These are phyloP conservation scores for Ophiocordyceps camponoti-rufipedis DNA, from an alignment of 2,329 filamentous ascomycete genomes.

Conservation along the genomic window DNA sequence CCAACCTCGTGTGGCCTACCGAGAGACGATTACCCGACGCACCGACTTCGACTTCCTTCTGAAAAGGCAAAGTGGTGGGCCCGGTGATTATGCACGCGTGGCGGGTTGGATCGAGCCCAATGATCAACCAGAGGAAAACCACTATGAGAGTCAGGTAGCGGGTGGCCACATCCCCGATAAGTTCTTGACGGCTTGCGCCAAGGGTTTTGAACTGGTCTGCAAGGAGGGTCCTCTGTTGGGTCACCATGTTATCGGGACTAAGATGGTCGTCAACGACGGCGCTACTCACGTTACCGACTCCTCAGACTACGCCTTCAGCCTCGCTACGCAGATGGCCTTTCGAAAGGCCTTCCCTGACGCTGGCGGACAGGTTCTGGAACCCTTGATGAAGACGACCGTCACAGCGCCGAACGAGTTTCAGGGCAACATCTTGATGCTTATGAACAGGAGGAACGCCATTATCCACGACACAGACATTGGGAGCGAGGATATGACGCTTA, in stretches of 20 bases:
- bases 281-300: constrained; percentile 97
- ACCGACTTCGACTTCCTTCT: constrained; percentile 84
- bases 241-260: constrained; percentile 76
- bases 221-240: constrained; percentile 80
- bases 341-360: constrained; percentile 75
- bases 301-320: constrained; percentile 89
- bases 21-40: constrained; percentile 70
- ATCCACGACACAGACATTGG: constrained; percentile 94
- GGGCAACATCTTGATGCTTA: constrained; percentile 78
- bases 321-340: constrained; percentile 91
- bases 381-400: constrained; percentile 95
- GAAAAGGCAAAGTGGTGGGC: constrained; percentile 89
- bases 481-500: constrained; percentile 80
- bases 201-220: constrained; percentile 75
- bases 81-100: constrained; percentile 88
- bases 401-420: constrained; percentile 96
- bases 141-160: constrained; percentile 72
- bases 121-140: constrained; percentile 51
- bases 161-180: constrained; percentile 92
- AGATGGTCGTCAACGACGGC: constrained; percentile 90
- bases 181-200: constrained; percentile 83
- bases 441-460: constrained; percentile 92
- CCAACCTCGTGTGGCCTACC: constrained; percentile 90
- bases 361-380: constrained; percentile 73
- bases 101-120: constrained; percentile 83